phyloP scores from a whole-genome alignment of 352 stramenopile species.

The Bremia lactucae region DNA sequence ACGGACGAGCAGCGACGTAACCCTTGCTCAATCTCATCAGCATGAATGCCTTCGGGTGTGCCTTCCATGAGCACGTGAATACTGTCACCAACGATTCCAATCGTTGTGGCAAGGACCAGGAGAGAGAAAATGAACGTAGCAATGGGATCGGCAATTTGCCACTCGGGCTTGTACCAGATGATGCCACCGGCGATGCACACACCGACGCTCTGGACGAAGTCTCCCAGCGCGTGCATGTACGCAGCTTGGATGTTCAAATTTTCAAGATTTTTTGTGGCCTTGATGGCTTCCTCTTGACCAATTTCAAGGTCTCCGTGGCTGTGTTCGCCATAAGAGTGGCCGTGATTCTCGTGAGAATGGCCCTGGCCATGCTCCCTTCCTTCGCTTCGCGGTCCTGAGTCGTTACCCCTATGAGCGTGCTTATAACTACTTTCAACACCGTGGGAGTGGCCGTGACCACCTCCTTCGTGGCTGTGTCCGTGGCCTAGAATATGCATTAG shows the following conservation, averaged over 20 bases:
- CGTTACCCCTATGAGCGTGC: no score
- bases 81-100: conserved; percentile 85
- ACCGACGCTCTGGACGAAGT: conserved; percentile 94
- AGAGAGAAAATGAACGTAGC: conserved; percentile 96
- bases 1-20: conserved; percentile 80
- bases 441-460: conserved; percentile 35
- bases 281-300: conserved; percentile 5
- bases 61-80: conserved; percentile 94
- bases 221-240: conserved; percentile 95
- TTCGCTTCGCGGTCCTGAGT: no score
- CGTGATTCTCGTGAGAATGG: conserved; percentile 10
- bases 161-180: conserved; percentile 95
- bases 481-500: conserved; percentile 90
- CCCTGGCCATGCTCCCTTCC: no score
- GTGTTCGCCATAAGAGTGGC: no score
- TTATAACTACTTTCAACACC: no score
- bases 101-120: conserved; percentile 89
- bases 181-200: conserved; percentile 92
- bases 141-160: conserved; percentile 95
- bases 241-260: conserved; percentile 95
- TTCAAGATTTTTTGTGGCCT: conserved; percentile 37
- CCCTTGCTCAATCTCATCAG: conserved; percentile 72
- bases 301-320: conserved; percentile 26
- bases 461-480: conserved; percentile 44
- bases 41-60: conserved; percentile 86